Evolutionary conservation across 2,329 filamentous ascomycete genomes (phyloP).

Genomic region (Pezicula rhizophila): DNA sequence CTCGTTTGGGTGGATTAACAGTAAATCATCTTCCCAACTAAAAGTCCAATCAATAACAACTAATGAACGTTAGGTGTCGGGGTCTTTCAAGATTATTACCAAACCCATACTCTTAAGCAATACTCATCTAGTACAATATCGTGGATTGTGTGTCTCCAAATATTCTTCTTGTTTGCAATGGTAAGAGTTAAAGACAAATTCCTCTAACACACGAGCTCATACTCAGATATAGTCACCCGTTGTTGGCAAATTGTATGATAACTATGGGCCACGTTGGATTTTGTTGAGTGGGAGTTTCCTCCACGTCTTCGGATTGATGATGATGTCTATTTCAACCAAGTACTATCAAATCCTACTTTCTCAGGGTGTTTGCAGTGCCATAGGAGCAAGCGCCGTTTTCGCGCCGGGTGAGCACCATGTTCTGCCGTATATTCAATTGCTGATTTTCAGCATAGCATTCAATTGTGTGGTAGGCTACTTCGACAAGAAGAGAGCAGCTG

Average conservation of each 20-base stretch:
- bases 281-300: slow-evolving; percentile 45
- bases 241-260: slow-evolving; percentile 55
- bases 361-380: slow-evolving; percentile 34
- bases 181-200: slow-evolving; percentile 29
- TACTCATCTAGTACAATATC: slow-evolving; percentile 46
- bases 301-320: slow-evolving; percentile 34
- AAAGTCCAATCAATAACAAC: neutral
- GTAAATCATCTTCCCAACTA: neutral
- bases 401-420: slow-evolving; percentile 32
- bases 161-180: slow-evolving; percentile 39
- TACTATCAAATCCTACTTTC: slow-evolving; percentile 34
- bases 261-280: slow-evolving; percentile 51
- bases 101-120: slow-evolving; percentile 36
- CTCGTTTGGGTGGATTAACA: slow-evolving; percentile 39
- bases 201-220: neutral
- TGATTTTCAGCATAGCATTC: slow-evolving; percentile 29
- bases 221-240: slow-evolving; percentile 32
- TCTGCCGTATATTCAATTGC: slow-evolving; percentile 8
- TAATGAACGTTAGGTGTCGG: slow-evolving; percentile 30
- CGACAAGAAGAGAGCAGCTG: slow-evolving; percentile 2
- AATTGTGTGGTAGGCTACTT: slow-evolving; percentile 24
- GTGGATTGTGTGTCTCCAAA: slow-evolving; percentile 50
- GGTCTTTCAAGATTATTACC: slow-evolving; percentile 51
- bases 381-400: slow-evolving; percentile 37
- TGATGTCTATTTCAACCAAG: slow-evolving; percentile 30